Percentiles rank a stretch among this genome's conserved stretches.
phyloP scores from a whole-genome alignment of 352 stramenopile genomes.

The Pythium periplocum region DNA sequence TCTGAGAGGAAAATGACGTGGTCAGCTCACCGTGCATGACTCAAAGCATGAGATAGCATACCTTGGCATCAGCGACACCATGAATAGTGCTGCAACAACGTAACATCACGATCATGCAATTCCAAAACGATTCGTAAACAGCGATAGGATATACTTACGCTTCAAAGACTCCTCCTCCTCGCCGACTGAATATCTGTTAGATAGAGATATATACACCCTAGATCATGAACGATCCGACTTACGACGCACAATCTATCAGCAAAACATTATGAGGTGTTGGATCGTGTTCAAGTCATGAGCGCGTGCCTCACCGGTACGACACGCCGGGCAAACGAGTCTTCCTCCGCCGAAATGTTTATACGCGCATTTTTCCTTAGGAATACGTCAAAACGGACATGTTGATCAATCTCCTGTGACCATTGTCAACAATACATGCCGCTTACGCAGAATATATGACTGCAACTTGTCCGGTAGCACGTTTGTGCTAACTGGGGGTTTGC shows the following conservation, averaged over 20 bases:
- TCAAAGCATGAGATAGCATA: slow-evolving; percentile 4
- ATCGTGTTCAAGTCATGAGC: not conserved
- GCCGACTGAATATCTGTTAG: slow-evolving; percentile 4
- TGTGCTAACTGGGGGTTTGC: slow-evolving; percentile 56
- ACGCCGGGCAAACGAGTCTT: slow-evolving; percentile 56
- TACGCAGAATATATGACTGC: slow-evolving; percentile 73
- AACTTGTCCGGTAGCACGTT: slow-evolving; percentile 74
- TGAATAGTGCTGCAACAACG: slow-evolving; percentile 49
- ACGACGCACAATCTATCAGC: slow-evolving; percentile 32
- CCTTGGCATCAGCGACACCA: slow-evolving; percentile 55
- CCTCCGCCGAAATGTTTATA: slow-evolving; percentile 78
- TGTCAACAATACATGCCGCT: not conserved
- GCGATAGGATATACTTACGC: slow-evolving; percentile 36
- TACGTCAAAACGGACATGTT: not conserved
- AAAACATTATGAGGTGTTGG: not conserved
- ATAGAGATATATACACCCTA: not conserved
- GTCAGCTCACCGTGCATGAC: not conserved
- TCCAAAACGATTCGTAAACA: not conserved
- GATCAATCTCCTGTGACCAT: not conserved
- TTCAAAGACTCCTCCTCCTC: slow-evolving; percentile 49
- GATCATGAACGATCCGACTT: slow-evolving; percentile 24
- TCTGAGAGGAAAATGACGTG: slow-evolving; percentile 4
- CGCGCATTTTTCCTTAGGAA: slow-evolving; percentile 71
- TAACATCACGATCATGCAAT: no score
- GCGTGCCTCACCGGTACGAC: slow-evolving; percentile 30